Conservation (phyloP, 345 rosid species). For the Viola odorata region DNA sequence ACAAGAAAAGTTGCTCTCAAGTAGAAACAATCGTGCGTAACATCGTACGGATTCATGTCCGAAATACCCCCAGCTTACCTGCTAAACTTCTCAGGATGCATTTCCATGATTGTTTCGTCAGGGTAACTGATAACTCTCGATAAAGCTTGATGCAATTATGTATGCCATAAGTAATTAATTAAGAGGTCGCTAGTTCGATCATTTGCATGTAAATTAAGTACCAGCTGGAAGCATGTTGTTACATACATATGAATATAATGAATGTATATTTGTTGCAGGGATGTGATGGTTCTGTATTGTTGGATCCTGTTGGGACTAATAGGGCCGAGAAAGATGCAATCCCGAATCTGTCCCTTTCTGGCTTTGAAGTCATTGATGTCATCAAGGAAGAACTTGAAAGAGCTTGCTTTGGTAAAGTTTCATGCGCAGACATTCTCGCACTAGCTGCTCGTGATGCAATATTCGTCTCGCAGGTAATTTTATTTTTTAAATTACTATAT, state of each 20-base stretch:
- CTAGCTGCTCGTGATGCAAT: constrained; percentile 55
- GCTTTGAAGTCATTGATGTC: constrained; percentile 53
- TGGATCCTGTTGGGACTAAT: constrained; percentile 33
- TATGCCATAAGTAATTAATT: no score
- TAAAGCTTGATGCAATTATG: neutral
- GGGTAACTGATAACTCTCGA: constrained; percentile 25
- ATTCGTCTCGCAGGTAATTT: constrained; percentile 41
- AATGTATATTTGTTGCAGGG: constrained; percentile 52
- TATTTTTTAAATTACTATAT: no score
- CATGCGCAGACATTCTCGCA: constrained; percentile 61
- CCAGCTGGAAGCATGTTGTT: no score
- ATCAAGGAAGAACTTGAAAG: constrained; percentile 46
- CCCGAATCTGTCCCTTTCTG: constrained; percentile 45
- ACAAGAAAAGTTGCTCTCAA: constrained; percentile 24
- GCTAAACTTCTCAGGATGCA: constrained; percentile 60
- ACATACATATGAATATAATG: no score
- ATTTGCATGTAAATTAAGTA: no score
- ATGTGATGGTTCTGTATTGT: constrained; percentile 55
- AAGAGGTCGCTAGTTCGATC: no score
- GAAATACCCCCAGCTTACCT: constrained; percentile 23
- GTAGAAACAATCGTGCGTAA: constrained; percentile 36
- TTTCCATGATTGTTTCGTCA: constrained; percentile 60
- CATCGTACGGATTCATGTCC: constrained; percentile 30
- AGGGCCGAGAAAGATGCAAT: constrained; percentile 43
- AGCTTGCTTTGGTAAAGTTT: constrained; percentile 55